phyloP scores from a whole-genome alignment of 2,329 filamentous ascomycete species.

The Pezicula neosporulosa region DNA sequence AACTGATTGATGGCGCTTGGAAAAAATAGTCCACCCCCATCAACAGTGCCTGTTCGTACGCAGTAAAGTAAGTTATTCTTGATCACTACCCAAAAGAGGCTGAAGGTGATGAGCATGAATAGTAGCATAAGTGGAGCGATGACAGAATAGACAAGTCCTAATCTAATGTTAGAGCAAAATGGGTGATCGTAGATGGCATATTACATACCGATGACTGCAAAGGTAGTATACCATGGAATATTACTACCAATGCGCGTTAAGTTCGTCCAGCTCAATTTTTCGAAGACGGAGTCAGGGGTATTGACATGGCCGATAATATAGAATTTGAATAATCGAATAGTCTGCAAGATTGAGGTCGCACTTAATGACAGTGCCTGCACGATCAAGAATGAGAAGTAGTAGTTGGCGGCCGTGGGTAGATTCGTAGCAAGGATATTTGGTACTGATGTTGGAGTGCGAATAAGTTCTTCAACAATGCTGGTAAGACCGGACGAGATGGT shows the following conservation, averaged over 20 bases:
- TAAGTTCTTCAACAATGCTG: slow-evolving; percentile 21
- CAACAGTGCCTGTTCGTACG: slow-evolving; percentile 75
- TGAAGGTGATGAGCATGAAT: slow-evolving; percentile 87
- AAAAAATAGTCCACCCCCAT: slow-evolving; percentile 72
- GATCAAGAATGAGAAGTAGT: slow-evolving; percentile 24
- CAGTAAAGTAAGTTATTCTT: slow-evolving; percentile 95
- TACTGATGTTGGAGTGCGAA: slow-evolving; percentile 14
- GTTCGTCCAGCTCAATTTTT: slow-evolving; percentile 16
- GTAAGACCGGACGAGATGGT: slow-evolving; percentile 23
- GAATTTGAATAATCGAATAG: slow-evolving; percentile 7
- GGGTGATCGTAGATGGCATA: neutral
- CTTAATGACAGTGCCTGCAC: slow-evolving; percentile 13
- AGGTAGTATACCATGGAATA: slow-evolving; percentile 18
- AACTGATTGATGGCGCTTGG: slow-evolving; percentile 16
- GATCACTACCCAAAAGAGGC: slow-evolving; percentile 85
- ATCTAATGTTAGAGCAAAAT: slow-evolving; percentile 4
- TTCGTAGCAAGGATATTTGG: slow-evolving; percentile 20
- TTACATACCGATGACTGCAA: slow-evolving; percentile 8
- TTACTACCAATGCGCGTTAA: slow-evolving; percentile 15
- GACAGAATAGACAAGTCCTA: slow-evolving; percentile 75
- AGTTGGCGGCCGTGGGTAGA: slow-evolving; percentile 22
- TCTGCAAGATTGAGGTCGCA: slow-evolving; percentile 7
- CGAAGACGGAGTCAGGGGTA: slow-evolving; percentile 13
- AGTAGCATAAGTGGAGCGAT: slow-evolving; percentile 83
- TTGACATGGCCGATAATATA: slow-evolving; percentile 14